phyloP scores from a whole-genome alignment of 2,329 filamentous ascomycete genomes.

The Madurella mycetomatis region DNA sequence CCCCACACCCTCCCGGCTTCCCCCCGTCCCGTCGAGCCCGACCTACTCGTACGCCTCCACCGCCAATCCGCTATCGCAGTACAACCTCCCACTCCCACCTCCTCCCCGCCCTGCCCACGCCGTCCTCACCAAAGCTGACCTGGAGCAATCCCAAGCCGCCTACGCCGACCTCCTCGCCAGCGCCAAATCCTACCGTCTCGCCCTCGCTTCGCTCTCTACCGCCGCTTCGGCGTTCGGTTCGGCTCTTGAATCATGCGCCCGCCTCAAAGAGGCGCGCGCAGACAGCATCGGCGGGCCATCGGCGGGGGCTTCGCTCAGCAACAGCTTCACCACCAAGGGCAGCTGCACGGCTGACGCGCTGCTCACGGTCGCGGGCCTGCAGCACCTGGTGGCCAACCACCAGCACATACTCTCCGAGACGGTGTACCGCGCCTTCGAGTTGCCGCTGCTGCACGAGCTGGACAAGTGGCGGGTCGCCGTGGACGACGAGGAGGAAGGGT shows the following conservation, averaged over 20 bases:
- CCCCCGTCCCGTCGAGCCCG: constrained; percentile 58
- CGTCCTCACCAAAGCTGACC: constrained; percentile 59
- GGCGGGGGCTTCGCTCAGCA: constrained; percentile 34
- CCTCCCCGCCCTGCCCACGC: constrained; percentile 54
- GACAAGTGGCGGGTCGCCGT: constrained; percentile 61
- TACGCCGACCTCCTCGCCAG: constrained; percentile 59
- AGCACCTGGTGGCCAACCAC: constrained; percentile 65
- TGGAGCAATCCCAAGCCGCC: constrained; percentile 57
- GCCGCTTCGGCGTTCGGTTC: constrained; percentile 61
- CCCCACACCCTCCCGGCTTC: constrained; percentile 53
- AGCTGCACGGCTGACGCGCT: constrained; percentile 60
- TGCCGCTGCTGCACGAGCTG: constrained; percentile 64
- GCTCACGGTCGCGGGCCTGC: constrained; percentile 58
- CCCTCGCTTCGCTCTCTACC: constrained; percentile 56
- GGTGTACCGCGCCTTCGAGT: constrained; percentile 64
- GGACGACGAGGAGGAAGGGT: constrained; percentile 60
- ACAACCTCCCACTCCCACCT: constrained; percentile 57
- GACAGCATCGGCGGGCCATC: constrained; percentile 43
- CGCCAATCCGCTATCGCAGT: constrained; percentile 54
- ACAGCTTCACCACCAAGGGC: constrained; percentile 45
- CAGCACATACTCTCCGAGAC: constrained; percentile 66
- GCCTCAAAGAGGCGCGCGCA: constrained; percentile 61
- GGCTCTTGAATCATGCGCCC: constrained; percentile 63
- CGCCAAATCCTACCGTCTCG: constrained; percentile 60
- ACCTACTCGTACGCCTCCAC: constrained; percentile 62